Evolutionary conservation across 2,329 filamentous ascomycete genomes (phyloP).

Genomic region (Boeremia exigua): DNA sequence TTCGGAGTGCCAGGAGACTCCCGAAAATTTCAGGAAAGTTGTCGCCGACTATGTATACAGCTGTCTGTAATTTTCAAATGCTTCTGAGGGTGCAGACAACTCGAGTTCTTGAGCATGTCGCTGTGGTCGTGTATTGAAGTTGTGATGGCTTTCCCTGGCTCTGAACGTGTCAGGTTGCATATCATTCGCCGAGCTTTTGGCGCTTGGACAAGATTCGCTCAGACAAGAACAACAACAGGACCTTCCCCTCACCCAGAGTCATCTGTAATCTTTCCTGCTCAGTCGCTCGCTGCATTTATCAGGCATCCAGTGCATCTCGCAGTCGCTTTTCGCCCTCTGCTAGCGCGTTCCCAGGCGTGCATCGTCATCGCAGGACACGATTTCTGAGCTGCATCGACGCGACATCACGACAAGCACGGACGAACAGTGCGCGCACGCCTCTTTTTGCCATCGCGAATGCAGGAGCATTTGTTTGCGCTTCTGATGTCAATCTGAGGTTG

Average conservation of each 20-base stretch:
- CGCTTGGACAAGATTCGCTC: conserved; percentile 24
- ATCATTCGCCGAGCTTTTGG: conserved; percentile 24
- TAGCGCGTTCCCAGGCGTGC: conserved; percentile 17
- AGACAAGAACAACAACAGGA: conserved; percentile 27
- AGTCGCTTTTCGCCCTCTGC: conserved; percentile 5
- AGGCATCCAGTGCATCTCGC: conserved; percentile 17
- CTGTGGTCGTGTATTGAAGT: conserved; percentile 26
- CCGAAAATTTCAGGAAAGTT: conserved; percentile 35
- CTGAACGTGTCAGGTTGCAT: conserved; percentile 19
- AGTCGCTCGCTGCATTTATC: conserved; percentile 21
- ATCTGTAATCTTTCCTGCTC: conserved; percentile 21
- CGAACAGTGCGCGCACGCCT: conserved; percentile 26
- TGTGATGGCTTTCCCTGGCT: conserved; percentile 25
- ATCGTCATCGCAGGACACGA: conserved; percentile 24
- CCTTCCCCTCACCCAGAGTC: conserved; percentile 22
- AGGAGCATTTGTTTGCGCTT: conserved; percentile 23
- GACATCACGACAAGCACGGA: conserved; percentile 23
- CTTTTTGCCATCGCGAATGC: conserved; percentile 30
- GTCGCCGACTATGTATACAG: background rate
- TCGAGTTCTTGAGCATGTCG: conserved; percentile 19
- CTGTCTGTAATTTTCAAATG: conserved; percentile 7
- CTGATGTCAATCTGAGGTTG: conserved; percentile 32
- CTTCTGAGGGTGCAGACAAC: conserved; percentile 2
- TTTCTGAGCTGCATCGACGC: conserved; percentile 31
- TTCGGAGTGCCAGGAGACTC: conserved; percentile 28